phyloP scores from a whole-genome alignment of 148 eudicot species.

The Nyssa sinensis region DNA sequence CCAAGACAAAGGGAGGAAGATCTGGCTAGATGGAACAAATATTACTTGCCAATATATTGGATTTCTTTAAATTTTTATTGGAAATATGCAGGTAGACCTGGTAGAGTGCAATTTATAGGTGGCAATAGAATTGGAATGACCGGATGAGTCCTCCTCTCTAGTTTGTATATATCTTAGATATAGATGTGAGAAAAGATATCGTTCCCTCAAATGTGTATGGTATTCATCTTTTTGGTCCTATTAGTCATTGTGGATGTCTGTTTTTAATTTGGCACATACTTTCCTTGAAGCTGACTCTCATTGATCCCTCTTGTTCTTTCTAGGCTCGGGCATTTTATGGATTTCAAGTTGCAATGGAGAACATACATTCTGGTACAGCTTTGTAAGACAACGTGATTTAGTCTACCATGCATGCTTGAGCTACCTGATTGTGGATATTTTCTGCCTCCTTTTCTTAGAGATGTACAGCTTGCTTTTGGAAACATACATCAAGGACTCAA shows the following conservation, averaged over 20 bases:
- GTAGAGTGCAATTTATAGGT: background rate
- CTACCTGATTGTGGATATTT: constrained; percentile 6
- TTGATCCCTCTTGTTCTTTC: constrained; percentile 3
- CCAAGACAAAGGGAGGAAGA: no score
- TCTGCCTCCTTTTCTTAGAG: constrained; percentile 38
- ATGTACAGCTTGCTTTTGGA: constrained; percentile 89
- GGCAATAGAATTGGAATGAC: background rate
- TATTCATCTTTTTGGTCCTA: background rate
- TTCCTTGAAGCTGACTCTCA: constrained; percentile 1
- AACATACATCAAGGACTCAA: constrained; percentile 67
- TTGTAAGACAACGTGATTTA: constrained; percentile 1
- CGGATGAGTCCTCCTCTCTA: background rate
- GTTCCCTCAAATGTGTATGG: background rate
- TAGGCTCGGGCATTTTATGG: constrained; percentile 97
- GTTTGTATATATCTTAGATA: background rate
- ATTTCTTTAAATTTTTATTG: no score
- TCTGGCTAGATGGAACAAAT: no score
- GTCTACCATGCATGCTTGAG: background rate
- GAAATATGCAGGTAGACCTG: no score
- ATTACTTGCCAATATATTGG: no score
- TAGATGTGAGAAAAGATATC: background rate
- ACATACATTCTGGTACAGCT: constrained; percentile 70
- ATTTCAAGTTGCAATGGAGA: constrained; percentile 87
- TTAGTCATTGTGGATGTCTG: background rate
- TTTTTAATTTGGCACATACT: background rate